Percentiles rank a stretch among this genome's conserved stretches.
Conservation (phyloP, 2,329 filamentous ascomycete genomes). For the Nectriaceae sp. region DNA sequence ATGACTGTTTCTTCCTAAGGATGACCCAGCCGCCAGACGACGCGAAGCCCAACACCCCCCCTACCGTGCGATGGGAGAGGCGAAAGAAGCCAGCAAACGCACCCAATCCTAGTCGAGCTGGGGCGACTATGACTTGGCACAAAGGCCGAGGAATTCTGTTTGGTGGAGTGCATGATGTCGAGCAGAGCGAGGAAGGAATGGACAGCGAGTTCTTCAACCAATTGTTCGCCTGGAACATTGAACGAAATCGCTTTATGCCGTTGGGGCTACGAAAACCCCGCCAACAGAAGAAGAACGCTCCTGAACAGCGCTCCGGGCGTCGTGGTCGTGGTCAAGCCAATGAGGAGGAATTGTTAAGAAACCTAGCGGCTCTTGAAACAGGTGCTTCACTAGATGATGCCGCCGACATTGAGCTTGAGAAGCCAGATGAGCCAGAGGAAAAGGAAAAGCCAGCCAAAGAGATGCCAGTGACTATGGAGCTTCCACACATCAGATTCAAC, state of each 20-base stretch:
- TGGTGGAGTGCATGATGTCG: conserved; percentile 91
- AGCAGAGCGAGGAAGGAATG: conserved; percentile 90
- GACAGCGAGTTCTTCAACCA: conserved; percentile 97
- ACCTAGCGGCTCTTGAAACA: conserved; percentile 82
- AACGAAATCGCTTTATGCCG: conserved; percentile 93
- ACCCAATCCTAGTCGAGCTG: conserved; percentile 80
- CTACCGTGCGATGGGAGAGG: conserved; percentile 84
- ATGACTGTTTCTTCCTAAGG: conserved; percentile 91
- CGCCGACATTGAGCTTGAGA: conserved; percentile 51
- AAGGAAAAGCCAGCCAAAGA: conserved; percentile 61
- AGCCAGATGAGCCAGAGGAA: conserved; percentile 54
- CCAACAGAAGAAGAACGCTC: conserved; percentile 58
- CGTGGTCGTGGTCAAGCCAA: conserved; percentile 83
- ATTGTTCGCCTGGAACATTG: conserved; percentile 90
- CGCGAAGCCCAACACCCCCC: conserved; percentile 63
- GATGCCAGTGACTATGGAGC: conserved; percentile 72
- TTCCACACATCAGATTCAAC: conserved; percentile 90
- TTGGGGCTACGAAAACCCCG: conserved; percentile 75
- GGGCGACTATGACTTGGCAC: conserved; percentile 92
- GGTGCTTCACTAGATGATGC: conserved; percentile 63
- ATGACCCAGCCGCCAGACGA: conserved; percentile 73
- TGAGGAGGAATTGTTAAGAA: conserved; percentile 85
- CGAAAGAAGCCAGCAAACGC: conserved; percentile 90
- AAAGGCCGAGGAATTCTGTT: conserved; percentile 92
- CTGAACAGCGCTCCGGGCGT: conserved; percentile 55